Conservation (phyloP, 176 grass and related monocot genomes). For the Avena atlantica region DNA sequence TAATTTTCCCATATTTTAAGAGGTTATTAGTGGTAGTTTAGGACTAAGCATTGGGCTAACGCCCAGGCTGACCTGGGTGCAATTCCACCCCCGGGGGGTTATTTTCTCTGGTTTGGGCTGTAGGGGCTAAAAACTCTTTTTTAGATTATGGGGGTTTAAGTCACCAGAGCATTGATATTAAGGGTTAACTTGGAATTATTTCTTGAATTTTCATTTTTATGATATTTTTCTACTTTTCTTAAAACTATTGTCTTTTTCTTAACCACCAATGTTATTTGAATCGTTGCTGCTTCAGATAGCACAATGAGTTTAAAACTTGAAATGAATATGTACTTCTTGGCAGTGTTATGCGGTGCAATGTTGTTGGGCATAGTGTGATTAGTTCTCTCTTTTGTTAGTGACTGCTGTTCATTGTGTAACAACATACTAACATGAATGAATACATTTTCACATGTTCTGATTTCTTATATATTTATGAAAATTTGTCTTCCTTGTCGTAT, state of each 20-base stretch:
- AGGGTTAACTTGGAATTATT: background rate
- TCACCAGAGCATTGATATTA: background rate
- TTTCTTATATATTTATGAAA: constrained; percentile 28
- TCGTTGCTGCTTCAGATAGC: constrained; percentile 12
- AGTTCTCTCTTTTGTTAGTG: constrained; percentile 43
- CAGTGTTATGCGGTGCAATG: constrained; percentile 33
- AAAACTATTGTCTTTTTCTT: background rate
- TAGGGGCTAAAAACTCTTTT: background rate
- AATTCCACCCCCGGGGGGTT: too few species aligned
- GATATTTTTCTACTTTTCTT: background rate
- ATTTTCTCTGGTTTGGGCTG: constrained; percentile 25
- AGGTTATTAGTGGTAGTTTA: background rate
- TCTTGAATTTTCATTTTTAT: constrained; percentile 1
- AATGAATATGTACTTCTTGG: background rate
- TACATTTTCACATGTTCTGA: background rate
- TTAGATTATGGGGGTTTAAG: background rate
- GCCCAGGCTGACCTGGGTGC: too few species aligned
- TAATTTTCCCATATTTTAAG: too few species aligned
- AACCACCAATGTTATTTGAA: background rate
- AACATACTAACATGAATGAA: constrained; percentile 10
- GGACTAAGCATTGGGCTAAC: too few species aligned
- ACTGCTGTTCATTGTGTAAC: constrained; percentile 11
- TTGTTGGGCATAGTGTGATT: constrained; percentile 36
- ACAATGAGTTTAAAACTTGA: constrained; percentile 16
- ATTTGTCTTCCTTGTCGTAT: constrained; percentile 24